Evolutionary conservation across 2,329 filamentous ascomycete genomes (phyloP).

Genomic region (Chaetoscypha palmicola): DNA sequence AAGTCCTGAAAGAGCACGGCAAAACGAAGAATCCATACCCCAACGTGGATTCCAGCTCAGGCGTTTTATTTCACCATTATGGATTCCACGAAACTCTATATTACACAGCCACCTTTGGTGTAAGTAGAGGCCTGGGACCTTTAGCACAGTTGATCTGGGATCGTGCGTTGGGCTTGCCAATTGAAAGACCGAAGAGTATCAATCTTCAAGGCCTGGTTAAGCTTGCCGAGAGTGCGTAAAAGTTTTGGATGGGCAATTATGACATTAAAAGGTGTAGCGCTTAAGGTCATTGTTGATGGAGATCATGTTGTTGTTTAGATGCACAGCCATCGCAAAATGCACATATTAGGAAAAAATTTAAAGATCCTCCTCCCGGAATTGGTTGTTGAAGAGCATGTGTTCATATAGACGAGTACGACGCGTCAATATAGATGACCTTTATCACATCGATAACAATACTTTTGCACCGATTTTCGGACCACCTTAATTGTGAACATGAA

Average conservation of each 20-base stretch:
- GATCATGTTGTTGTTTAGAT: too few species aligned
- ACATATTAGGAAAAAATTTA: too few species aligned
- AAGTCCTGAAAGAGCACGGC: conserved; percentile 87
- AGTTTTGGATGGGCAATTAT: background rate
- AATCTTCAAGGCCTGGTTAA: conserved; percentile 82
- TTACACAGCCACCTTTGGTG: conserved; percentile 71
- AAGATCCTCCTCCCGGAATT: too few species aligned
- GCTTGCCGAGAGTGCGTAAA: conserved; percentile 39
- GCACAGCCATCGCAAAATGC: too few species aligned
- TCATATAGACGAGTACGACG: too few species aligned
- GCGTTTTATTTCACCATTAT: conserved; percentile 96
- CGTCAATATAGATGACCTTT: too few species aligned
- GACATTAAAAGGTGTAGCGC: background rate
- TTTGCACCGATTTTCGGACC: too few species aligned
- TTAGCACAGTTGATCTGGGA: conserved; percentile 96
- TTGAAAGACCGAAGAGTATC: conserved; percentile 97
- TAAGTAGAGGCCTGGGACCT: conserved; percentile 70
- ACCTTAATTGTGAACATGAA: too few species aligned
- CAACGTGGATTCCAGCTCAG: conserved; percentile 90
- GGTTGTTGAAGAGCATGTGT: too few species aligned
- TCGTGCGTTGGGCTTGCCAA: conserved; percentile 83
- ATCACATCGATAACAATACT: too few species aligned
- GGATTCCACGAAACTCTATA: conserved; percentile 96
- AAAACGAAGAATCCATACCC: conserved; percentile 98
- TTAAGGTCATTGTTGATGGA: too few species aligned